Conservation (phyloP, 31 red algal species). For the Odonthalia washingtoniensis region DNA sequence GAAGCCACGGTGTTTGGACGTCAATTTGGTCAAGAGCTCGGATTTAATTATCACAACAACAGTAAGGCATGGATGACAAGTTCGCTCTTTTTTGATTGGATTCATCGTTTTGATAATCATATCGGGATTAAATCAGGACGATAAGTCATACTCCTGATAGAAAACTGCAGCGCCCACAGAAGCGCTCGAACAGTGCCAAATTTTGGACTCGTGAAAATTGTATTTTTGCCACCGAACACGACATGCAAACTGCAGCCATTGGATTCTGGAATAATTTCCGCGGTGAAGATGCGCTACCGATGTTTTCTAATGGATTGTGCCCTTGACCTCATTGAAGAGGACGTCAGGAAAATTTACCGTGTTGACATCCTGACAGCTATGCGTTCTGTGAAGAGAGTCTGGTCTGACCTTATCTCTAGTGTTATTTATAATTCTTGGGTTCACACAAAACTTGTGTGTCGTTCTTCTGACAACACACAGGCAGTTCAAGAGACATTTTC, state of each 20-base stretch:
- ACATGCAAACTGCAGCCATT: slow-evolving; percentile 46
- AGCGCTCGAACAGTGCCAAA: neutral
- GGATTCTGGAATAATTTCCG: slow-evolving; percentile 20
- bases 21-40: neutral
- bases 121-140: too few species aligned
- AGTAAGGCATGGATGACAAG: slow-evolving; percentile 41
- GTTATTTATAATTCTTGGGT: too few species aligned
- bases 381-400: too few species aligned
- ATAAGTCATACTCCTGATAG: too few species aligned
- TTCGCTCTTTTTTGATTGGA: neutral
- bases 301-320: neutral
- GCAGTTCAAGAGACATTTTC: too few species aligned
- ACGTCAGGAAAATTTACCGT: too few species aligned
- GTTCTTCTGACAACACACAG: too few species aligned
- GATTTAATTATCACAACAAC: slow-evolving; percentile 27
- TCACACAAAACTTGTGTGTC: too few species aligned
- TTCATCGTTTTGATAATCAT: too few species aligned
- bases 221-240: slow-evolving; percentile 36
- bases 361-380: too few species aligned
- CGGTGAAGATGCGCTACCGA: slow-evolving; percentile 23
- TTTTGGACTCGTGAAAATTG: neutral
- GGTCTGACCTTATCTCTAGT: too few species aligned
- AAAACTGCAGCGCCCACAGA: slow-evolving; percentile 43
- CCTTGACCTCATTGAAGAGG: slow-evolving; percentile 8
- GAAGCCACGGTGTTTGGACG: slow-evolving; percentile 18